Evolutionary conservation across 495 filamentous ascomycete genomes (phyloP).

Genomic region (Emericellopsis terricola): DNA sequence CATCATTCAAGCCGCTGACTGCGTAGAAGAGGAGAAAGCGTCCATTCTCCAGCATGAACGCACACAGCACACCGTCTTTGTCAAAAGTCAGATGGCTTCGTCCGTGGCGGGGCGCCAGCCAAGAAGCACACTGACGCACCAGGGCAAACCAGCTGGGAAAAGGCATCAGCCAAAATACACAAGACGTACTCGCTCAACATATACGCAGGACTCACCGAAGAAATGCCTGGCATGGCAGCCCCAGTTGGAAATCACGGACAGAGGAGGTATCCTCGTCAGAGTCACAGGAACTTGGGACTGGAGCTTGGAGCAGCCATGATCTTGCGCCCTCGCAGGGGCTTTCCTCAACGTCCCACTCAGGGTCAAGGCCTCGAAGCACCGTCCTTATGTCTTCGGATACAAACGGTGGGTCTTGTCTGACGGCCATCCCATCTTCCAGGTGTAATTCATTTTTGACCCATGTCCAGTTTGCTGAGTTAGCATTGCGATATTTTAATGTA

Average conservation of each 20-base stretch:
- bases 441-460: slow-evolving; percentile 54
- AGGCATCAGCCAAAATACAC: too few relatives aligned
- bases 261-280: slow-evolving; percentile 38
- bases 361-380: slow-evolving; percentile 42
- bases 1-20: slow-evolving; percentile 57
- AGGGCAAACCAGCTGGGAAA: slow-evolving; percentile 71
- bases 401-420: slow-evolving; percentile 20
- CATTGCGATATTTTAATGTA: slow-evolving; percentile 9
- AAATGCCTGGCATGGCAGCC: slow-evolving; percentile 35
- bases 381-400: slow-evolving; percentile 28
- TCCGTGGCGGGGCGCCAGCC: slow-evolving; percentile 81
- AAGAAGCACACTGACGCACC: slow-evolving; percentile 62
- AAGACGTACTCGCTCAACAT: too few relatives aligned
- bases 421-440: slow-evolving; percentile 42
- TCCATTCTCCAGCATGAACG: slow-evolving; percentile 61
- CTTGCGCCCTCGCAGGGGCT: slow-evolving; percentile 43
- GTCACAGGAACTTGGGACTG: slow-evolving; percentile 17
- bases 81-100: slow-evolving; percentile 41
- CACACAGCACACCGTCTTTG: slow-evolving; percentile 63
- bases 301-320: slow-evolving; percentile 53
- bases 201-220: slow-evolving; percentile 20
- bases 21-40: slow-evolving; percentile 66
- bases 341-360: slow-evolving; percentile 43
- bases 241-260: slow-evolving; percentile 37
- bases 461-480: slow-evolving; percentile 39